Base-by-base conservation (phyloP, 1,284 basidiomycete genomes). In the Ustilago esculenta region DNA sequence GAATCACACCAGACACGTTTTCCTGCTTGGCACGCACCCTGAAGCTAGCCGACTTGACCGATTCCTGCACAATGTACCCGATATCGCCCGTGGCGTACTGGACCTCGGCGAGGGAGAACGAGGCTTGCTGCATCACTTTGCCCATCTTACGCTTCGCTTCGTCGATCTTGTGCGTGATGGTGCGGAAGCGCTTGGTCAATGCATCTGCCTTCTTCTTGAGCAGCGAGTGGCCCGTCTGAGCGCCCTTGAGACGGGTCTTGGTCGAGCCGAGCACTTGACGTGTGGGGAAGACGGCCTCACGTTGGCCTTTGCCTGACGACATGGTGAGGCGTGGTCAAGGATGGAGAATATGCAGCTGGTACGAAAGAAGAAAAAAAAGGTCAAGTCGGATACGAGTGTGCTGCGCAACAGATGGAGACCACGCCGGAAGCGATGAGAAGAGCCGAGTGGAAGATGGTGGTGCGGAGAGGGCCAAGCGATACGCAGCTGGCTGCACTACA, bases 111-210 rank as follows among this genome's bases (percentile, higher is more conserved):
- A 98, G 90, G 36, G 92, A 95, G 86, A 99, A 97, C 40, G 94
- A 96, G 15, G 96, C 96, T 46, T 96, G 86, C 83, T 98, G 96
- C 89, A 99, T 96, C 25, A 98, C 94, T 69, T 90, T 87, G 34
- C 96, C 96, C 96, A 98, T 98, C 85, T 98, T 94, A 60, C 94
- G 89, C 84, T 99, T 99, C 15, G 96, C 95, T 86, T 98, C 96
- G 81, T 98, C 94, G 37, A 84, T 84, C 76, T 84, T 84, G 50
- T 72, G 73, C 2, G 83, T 83, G 70, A 84, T 84, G 40, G 77
- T 83, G 60, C 94, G 87, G 85, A 98, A 98, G 72, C 94, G 87
- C 42, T 92, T 94, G 27, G 91, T 94, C 65, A 97, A 85, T 34
- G 94, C 94, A 86, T 98, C 94, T 50, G 94, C 89, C 85, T 98